Conservation (phyloP, 2,329 filamentous ascomycete genomes). For the Neospermospora avenae region DNA sequence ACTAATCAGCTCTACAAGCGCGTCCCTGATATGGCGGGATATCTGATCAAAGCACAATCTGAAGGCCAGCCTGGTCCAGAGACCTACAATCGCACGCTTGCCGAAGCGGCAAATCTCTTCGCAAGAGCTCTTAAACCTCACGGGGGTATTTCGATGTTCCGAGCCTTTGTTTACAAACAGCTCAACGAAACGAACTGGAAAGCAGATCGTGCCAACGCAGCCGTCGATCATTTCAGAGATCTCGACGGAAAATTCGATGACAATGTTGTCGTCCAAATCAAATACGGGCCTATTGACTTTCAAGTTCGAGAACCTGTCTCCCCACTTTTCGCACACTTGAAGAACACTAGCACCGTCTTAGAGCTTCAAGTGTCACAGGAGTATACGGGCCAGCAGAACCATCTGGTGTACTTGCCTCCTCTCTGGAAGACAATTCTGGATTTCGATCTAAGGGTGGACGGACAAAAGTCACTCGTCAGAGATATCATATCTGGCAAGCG, state of each 20-base stretch:
- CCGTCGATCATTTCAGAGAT: constrained; percentile 62
- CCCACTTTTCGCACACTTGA: constrained; percentile 57
- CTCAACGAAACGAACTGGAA: constrained; percentile 59
- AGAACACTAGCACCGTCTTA: constrained; percentile 48
- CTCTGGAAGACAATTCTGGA: constrained; percentile 67
- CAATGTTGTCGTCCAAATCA: constrained; percentile 71
- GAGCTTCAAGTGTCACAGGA: constrained; percentile 68
- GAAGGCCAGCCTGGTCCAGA: constrained; percentile 69
- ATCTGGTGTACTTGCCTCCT: constrained; percentile 65
- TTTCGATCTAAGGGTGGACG: constrained; percentile 62
- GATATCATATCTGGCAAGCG: constrained; percentile 59
- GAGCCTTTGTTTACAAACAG: constrained; percentile 68
- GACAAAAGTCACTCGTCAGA: constrained; percentile 51
- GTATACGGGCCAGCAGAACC: constrained; percentile 68
- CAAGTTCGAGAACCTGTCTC: constrained; percentile 66
- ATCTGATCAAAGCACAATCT: constrained; percentile 68
- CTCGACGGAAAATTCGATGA: constrained; percentile 65
- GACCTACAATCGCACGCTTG: constrained; percentile 66
- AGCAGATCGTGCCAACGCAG: constrained; percentile 66
- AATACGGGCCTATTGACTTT: constrained; percentile 73
- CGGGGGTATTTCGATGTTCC: constrained; percentile 64
- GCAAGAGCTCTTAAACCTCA: constrained; percentile 55
- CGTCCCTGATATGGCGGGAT: constrained; percentile 66
- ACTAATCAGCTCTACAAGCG: constrained; percentile 56
- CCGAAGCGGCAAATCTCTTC: constrained; percentile 67